Evolutionary conservation across 2,329 filamentous ascomycete genomes (phyloP), one percentile per base, ranked within the genome.

Genomic region (Alternaria brassicae): DNA sequence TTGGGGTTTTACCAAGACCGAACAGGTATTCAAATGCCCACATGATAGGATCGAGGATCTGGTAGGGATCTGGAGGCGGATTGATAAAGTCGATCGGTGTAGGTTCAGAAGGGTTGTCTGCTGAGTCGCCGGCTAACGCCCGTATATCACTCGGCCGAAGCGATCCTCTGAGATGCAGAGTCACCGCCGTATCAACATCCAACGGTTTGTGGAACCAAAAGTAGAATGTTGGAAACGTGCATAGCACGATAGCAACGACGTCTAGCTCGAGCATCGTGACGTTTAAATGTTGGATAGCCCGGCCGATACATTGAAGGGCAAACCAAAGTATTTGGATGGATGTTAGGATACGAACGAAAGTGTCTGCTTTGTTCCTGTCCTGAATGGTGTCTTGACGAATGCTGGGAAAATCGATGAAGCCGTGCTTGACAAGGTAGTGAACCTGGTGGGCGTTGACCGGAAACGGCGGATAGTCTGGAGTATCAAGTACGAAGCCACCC

Each of bases 1-100:
- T 23, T 1, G 19, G 4, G 0, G 34, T 3, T 1, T 1, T 48
- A 23, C 28, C 28, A 0, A 47, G 2, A 1, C 4, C 12, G 0
- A 47, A 2, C 4, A 47, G 34, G 2, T 36, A 1, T 19, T 48
- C 19, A 2, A 36, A 23, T 0, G 0, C 30, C 30, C 44, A 48
- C 19, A 48, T 13, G 5, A 48, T 25, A 3, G 44, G 44, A 19
- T 36, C 30, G 7, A 48, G 28, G 1, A 48, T 13, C 1, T 48
- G 30, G 2, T 4, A 34, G 1, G 13, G 28, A 25, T 48, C 19
- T 12, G 44, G 8, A 36, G 2, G 30, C 3, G 19, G 19, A 7
- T 36, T 48, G 28, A 8, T 5, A 4, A 48, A 48, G 5, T 48
- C 44, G 30, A 48, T 28, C 5, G 42, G 27, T 4, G 42, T 21